A percentile compares a stretch with the other conserved stretches of the same genome.
Evolutionary conservation across 2,329 filamentous ascomycete species (phyloP).

Genomic region (Colletotrichum sublineola): DNA sequence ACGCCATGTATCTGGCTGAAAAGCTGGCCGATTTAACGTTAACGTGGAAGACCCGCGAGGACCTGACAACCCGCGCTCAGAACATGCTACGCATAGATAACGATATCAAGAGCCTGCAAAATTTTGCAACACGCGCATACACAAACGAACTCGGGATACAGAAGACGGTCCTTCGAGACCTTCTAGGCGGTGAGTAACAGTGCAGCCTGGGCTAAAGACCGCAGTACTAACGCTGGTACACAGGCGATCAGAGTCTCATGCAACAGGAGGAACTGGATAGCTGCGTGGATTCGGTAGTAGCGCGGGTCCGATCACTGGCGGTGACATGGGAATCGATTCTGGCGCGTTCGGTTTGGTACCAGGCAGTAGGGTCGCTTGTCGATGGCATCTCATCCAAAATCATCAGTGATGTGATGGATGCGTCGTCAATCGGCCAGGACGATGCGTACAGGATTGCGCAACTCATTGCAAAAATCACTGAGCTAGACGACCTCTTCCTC

Average conservation of each 20-base stretch:
- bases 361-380: constrained; percentile 71
- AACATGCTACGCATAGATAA: constrained; percentile 70
- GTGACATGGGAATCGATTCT: constrained; percentile 70
- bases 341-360: constrained; percentile 72
- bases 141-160: constrained; percentile 71
- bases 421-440: constrained; percentile 72
- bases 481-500: constrained; percentile 72
- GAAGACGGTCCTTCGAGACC: constrained; percentile 71
- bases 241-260: constrained; percentile 69
- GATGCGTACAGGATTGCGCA: constrained; percentile 73
- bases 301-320: constrained; percentile 67
- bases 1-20: constrained; percentile 74
- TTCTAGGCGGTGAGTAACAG: constrained; percentile 63
- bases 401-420: constrained; percentile 72
- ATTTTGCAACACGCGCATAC: constrained; percentile 73
- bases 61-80: constrained; percentile 64
- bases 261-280: constrained; percentile 68
- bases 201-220: constrained; percentile 3
- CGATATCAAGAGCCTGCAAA: constrained; percentile 70
- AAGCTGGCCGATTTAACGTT: constrained; percentile 63
- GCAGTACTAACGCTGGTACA: constrained; percentile 28
- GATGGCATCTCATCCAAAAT: constrained; percentile 72
- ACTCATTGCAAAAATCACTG: constrained; percentile 68
- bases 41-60: constrained; percentile 66
- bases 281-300: constrained; percentile 66